These are phyloP conservation scores for Apiospora sp. DNA, from an alignment of 2,329 filamentous ascomycete genomes.

Conservation along the genomic window DNA sequence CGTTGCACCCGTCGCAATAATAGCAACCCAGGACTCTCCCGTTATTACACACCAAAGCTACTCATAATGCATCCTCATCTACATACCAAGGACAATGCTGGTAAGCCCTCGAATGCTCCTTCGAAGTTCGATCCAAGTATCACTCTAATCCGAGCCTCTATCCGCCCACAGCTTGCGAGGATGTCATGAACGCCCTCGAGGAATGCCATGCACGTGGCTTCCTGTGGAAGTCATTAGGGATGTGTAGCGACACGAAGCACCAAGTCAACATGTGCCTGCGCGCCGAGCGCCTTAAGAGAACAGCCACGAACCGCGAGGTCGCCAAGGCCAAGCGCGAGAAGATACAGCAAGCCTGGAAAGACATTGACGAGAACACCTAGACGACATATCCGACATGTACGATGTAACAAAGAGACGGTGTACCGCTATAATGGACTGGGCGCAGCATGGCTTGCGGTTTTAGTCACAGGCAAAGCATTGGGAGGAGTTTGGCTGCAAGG, in stretches of 20 bases:
- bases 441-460: neutral
- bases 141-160: constrained; percentile 5
- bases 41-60: neutral
- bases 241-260: constrained; percentile 87
- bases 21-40: too few species aligned
- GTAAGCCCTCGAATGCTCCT: constrained; percentile 55
- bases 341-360: constrained; percentile 80
- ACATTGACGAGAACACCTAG: constrained; percentile 77
- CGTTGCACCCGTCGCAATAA: neutral
- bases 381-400: constrained; percentile 20
- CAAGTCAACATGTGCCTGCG: constrained; percentile 86
- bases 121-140: neutral
- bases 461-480: constrained; percentile 8
- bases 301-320: constrained; percentile 76
- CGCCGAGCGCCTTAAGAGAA: constrained; percentile 79
- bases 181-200: constrained; percentile 91
- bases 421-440: neutral
- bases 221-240: constrained; percentile 87
- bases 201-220: constrained; percentile 95
- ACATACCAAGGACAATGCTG: constrained; percentile 89
- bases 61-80: constrained; percentile 92
- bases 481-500: neutral
- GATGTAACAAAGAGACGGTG: neutral
- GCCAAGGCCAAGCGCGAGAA: constrained; percentile 75
- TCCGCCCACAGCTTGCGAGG: constrained; percentile 78